Conservation (phyloP, 441 rosid genomes). For the Theobroma grandiflorum region DNA sequence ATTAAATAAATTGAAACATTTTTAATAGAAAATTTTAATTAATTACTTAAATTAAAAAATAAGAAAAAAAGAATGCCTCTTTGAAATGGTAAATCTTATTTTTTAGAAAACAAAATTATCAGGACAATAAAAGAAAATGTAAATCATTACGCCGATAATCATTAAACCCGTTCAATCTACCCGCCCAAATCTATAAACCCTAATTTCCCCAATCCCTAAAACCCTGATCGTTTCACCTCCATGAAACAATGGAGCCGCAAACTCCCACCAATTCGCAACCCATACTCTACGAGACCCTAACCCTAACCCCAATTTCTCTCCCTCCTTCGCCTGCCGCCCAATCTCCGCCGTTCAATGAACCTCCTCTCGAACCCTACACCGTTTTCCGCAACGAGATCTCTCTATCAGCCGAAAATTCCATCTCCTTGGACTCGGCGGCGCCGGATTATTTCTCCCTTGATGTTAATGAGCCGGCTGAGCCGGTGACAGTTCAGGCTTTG, state of each 20-base stretch:
- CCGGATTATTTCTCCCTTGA: conserved; percentile 80
- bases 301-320: conserved; percentile 61
- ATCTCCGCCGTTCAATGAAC: conserved; percentile 35
- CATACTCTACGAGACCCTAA: conserved; percentile 64
- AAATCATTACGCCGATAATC: neutral
- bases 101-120: neutral
- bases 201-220: conserved; percentile 19
- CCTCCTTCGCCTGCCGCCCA: conserved; percentile 30
- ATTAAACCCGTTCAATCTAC: conserved; percentile 12
- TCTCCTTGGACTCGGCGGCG: conserved; percentile 45
- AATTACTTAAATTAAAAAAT: no score
- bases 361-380: conserved; percentile 48
- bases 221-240: conserved; percentile 24
- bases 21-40: no score
- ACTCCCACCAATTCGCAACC: conserved; percentile 33
- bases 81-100: neutral
- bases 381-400: conserved; percentile 84
- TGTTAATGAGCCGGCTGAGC: conserved; percentile 38
- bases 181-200: conserved; percentile 6
- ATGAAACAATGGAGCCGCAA: conserved; percentile 47
- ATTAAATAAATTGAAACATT: neutral
- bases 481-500: conserved; percentile 15
- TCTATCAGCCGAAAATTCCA: conserved; percentile 34
- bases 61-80: neutral
- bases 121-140: neutral